Percentiles rank a stretch among this genome's conserved stretches.
Conservation (phyloP, 1,139 yeast genomes). For the Yamadazyma spencermartinsiae region DNA sequence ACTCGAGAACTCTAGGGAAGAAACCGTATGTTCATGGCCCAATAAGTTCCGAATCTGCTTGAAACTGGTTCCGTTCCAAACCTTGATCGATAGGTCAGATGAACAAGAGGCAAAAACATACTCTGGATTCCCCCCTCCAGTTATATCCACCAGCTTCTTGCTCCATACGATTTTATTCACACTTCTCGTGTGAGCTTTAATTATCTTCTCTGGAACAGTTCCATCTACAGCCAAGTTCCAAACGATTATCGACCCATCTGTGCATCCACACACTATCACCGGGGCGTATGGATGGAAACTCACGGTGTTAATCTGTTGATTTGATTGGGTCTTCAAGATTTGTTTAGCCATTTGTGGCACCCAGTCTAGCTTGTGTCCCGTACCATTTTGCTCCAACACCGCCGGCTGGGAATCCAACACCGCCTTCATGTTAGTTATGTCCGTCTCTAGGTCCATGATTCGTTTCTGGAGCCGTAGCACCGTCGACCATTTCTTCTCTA, state of each 20-base stretch:
- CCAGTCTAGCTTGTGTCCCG: slow-evolving; percentile 59
- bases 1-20: slow-evolving; percentile 55
- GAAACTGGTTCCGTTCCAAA: slow-evolving; percentile 63
- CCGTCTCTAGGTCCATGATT: slow-evolving; percentile 59
- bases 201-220: slow-evolving; percentile 62
- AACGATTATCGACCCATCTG: slow-evolving; percentile 70
- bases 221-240: slow-evolving; percentile 69
- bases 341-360: slow-evolving; percentile 59
- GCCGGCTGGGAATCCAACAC: slow-evolving; percentile 40
- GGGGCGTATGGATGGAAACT: slow-evolving; percentile 77
- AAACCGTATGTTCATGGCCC: slow-evolving; percentile 92
- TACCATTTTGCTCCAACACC: slow-evolving; percentile 3
- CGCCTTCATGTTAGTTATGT: slow-evolving; percentile 39
- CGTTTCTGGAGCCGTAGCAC: slow-evolving; percentile 77
- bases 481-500: slow-evolving; percentile 89
- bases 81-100: slow-evolving; percentile 68
- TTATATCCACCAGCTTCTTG: slow-evolving; percentile 29
- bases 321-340: slow-evolving; percentile 52
- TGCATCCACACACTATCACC: slow-evolving; percentile 63
- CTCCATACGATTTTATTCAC: slow-evolving; percentile 65
- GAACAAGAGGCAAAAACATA: slow-evolving; percentile 60
- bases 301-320: slow-evolving; percentile 60
- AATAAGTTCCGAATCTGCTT: slow-evolving; percentile 63
- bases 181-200: slow-evolving; percentile 76
- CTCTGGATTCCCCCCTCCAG: slow-evolving; percentile 12